Evolutionary conservation across 139 green algal species (phyloP).

Genomic region (Zygnema circumcarinatum): DNA sequence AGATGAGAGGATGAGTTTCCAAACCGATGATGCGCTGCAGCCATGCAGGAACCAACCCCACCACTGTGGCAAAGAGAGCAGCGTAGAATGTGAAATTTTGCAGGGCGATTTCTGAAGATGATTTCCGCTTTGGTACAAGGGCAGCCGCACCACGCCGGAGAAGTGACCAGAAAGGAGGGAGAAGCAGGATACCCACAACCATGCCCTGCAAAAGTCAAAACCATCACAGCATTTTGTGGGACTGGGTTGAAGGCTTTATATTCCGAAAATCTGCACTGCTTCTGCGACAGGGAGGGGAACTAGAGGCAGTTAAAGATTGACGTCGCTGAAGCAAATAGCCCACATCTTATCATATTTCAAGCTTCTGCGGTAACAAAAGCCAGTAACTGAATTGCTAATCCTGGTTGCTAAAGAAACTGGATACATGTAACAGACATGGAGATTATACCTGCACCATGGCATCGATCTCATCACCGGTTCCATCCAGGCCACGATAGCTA

Average conservation of each 20-base stretch:
- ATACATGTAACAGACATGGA: not conserved
- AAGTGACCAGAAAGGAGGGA: not conserved
- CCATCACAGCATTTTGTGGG: not conserved
- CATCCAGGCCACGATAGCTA: not conserved
- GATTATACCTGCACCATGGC: conserved; percentile 27
- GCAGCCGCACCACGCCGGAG: not conserved
- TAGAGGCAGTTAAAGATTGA: conserved; percentile 6
- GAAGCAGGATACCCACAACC: not conserved
- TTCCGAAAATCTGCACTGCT: not conserved
- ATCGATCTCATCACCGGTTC: conserved; percentile 11
- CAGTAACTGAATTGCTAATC: not conserved
- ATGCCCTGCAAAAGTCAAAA: conserved; percentile 1
- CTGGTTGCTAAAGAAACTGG: no score
- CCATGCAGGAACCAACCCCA: conserved; percentile 6
- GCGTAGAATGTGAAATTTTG: conserved; percentile 22
- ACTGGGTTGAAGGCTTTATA: not conserved
- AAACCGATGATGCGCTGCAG: not conserved
- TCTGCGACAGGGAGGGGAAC: not conserved
- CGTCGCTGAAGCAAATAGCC: not conserved
- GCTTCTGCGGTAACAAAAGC: not conserved
- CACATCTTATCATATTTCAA: no score
- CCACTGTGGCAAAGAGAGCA: conserved; percentile 1
- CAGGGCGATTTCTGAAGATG: not conserved
- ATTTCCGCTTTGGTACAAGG: not conserved
- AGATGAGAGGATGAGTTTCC: conserved; percentile 1